A percentile compares a stretch with the other conserved stretches of the same genome.
phyloP scores from a whole-genome alignment of 768 basidiomycete species.

The Calocera viscosa region DNA sequence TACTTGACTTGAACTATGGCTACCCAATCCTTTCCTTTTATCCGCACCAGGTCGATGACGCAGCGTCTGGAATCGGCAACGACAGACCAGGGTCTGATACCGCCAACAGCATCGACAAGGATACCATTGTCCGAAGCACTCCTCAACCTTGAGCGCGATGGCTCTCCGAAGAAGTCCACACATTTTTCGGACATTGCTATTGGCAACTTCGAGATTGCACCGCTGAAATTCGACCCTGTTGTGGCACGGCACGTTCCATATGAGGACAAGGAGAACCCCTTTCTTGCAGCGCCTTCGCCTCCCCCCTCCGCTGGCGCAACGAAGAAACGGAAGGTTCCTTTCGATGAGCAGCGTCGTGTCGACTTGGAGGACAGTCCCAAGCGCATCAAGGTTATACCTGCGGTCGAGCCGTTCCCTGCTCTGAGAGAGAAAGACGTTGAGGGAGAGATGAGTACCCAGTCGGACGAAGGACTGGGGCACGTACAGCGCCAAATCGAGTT shows the following conservation, averaged over 20 bases:
- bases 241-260: background rate
- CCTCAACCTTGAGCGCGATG: background rate
- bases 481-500: background rate
- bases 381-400: background rate
- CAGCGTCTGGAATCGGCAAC: background rate
- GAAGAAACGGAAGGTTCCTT: background rate
- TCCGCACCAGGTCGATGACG: background rate
- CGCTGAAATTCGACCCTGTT: background rate
- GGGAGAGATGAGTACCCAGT: background rate
- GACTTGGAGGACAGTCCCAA: background rate
- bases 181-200: background rate
- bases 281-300: background rate
- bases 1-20: background rate
- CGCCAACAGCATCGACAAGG: background rate
- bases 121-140: conserved; percentile 3
- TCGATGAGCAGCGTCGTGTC: background rate
- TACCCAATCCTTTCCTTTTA: background rate
- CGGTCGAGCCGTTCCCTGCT: background rate
- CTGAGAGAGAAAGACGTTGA: background rate
- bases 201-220: background rate
- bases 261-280: conserved; percentile 4
- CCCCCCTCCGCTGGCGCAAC: background rate
- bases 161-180: background rate
- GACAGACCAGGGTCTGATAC: background rate
- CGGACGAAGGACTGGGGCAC: background rate